A percentile compares a stretch with the other conserved stretches of the same genome.
These are phyloP conservation scores for Colletotrichum tofieldiae DNA, from an alignment of 2,329 filamentous ascomycete genomes.

Conservation along the genomic window DNA sequence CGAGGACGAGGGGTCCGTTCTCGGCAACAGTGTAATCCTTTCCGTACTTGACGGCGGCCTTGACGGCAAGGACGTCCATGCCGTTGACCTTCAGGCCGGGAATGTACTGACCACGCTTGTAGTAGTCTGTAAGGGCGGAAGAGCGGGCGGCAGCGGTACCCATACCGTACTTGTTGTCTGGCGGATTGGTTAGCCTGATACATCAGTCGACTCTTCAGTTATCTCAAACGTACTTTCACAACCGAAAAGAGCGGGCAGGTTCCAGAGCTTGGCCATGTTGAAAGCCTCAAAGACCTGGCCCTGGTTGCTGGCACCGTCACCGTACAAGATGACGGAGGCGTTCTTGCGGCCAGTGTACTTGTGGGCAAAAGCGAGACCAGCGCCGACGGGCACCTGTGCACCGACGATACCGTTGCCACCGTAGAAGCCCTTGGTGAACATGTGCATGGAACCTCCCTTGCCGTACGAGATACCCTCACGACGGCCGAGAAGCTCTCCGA, in stretches of 20 bases:
- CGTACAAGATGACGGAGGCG: constrained; percentile 91
- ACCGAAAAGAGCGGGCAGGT: constrained; percentile 93
- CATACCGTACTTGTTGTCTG: constrained; percentile 99
- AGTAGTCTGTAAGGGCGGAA: constrained; percentile 98
- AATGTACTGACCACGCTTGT: constrained; percentile 99
- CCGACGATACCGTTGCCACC: constrained; percentile 99
- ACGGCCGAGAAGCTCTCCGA: constrained; percentile 94
- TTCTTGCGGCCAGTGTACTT: constrained; percentile 92
- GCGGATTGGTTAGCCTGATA: constrained; percentile 47
- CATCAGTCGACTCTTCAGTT: not conserved
- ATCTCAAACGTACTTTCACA: constrained; percentile 87
- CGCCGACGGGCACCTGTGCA: constrained; percentile 97
- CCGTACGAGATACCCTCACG: constrained; percentile 98
- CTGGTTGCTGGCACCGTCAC: constrained; percentile 99
- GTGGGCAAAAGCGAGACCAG: constrained; percentile 96
- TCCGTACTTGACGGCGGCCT: constrained; percentile 94
- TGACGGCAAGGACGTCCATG: constrained; percentile 98
- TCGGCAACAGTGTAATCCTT: constrained; percentile 88
- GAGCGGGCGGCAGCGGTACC: constrained; percentile 95
- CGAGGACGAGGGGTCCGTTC: constrained; percentile 95
- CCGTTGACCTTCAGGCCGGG: constrained; percentile 99
- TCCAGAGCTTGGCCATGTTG: constrained; percentile 99
- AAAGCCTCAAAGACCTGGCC: constrained; percentile 99
- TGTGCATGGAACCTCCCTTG: constrained; percentile 99
- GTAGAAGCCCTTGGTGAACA: constrained; percentile 98